Evolutionary conservation across 495 filamentous ascomycete species (phyloP).

Genomic region (Filosporella fistucella): DNA sequence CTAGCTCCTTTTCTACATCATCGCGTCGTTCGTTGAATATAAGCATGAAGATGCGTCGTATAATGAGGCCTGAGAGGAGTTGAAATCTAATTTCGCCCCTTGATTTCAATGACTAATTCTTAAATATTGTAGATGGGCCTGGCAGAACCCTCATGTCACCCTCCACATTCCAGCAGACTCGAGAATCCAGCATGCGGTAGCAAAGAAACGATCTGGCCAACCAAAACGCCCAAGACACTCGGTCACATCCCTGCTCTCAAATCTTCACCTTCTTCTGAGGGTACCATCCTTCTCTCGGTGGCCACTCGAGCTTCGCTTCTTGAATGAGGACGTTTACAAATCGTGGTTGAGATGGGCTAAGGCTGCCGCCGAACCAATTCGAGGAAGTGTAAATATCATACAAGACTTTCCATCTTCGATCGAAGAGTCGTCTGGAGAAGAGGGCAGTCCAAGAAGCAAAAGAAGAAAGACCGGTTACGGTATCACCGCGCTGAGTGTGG

Average conservation of each 20-base stretch:
- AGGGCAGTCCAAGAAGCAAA: slow-evolving; percentile 14
- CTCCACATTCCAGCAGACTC: slow-evolving; percentile 61
- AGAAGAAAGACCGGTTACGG: slow-evolving; percentile 6
- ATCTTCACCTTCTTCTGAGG: slow-evolving; percentile 73
- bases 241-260: slow-evolving; percentile 59
- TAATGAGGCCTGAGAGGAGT: too few species aligned
- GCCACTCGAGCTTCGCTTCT: slow-evolving; percentile 84
- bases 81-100: too few species aligned
- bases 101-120: not conserved
- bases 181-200: slow-evolving; percentile 39
- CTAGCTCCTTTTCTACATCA: not conserved
- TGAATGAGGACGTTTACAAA: slow-evolving; percentile 60
- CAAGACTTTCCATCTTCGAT: slow-evolving; percentile 42
- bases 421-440: slow-evolving; percentile 1
- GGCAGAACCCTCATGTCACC: slow-evolving; percentile 76
- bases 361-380: slow-evolving; percentile 40
- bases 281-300: slow-evolving; percentile 71
- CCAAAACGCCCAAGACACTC: slow-evolving; percentile 50
- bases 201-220: slow-evolving; percentile 34
- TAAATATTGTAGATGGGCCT: slow-evolving; percentile 69
- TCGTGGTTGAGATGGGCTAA: slow-evolving; percentile 62
- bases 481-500: slow-evolving; percentile 28
- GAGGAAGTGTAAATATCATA: slow-evolving; percentile 45
- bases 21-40: too few species aligned
- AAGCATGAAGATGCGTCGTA: too few species aligned